Percentiles rank a stretch among this genome's conserved stretches.
These are phyloP conservation scores for Pythium myriotylum DNA, from an alignment of 352 stramenopile species.

Conservation along the genomic window DNA sequence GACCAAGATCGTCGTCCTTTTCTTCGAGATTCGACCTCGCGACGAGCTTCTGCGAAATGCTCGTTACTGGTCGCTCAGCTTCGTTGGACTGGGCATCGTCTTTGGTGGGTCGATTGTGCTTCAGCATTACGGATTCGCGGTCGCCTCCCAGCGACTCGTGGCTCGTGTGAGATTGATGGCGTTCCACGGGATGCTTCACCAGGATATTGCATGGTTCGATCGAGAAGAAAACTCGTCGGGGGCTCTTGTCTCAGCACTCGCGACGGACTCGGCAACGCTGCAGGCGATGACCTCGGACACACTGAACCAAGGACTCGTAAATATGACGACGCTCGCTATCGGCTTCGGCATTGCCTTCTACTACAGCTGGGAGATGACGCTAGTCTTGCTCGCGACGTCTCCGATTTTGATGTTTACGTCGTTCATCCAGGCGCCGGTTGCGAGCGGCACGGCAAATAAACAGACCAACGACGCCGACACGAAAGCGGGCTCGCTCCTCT, in stretches of 20 bases:
- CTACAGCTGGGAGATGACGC: constrained; percentile 37
- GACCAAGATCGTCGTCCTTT: constrained; percentile 31
- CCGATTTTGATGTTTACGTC: constrained; percentile 7
- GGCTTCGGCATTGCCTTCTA: constrained; percentile 31
- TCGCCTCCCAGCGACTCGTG: constrained; percentile 32
- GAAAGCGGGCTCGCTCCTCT: constrained; percentile 19
- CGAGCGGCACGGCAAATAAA: constrained; percentile 6
- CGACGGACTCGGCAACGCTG: constrained; percentile 41
- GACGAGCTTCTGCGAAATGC: constrained; percentile 23
- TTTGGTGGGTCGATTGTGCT: neutral
- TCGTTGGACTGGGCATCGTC: constrained; percentile 24
- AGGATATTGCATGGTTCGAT: constrained; percentile 32
- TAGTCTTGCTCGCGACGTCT: constrained; percentile 13
- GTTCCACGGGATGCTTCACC: constrained; percentile 19
- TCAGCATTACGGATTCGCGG: constrained; percentile 27
- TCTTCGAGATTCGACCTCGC: constrained; percentile 22
- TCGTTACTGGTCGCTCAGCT: constrained; percentile 28
- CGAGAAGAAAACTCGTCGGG: constrained; percentile 36
- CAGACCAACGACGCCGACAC: constrained; percentile 26
- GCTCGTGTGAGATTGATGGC: constrained; percentile 15
- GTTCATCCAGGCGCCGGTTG: neutral
- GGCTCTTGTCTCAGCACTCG: constrained; percentile 40
- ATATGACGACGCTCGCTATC: constrained; percentile 28
- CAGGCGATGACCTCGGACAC: constrained; percentile 36
- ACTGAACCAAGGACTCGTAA: constrained; percentile 34